phyloP scores from a whole-genome alignment of 345 rosid species.

The Draba incana region DNA sequence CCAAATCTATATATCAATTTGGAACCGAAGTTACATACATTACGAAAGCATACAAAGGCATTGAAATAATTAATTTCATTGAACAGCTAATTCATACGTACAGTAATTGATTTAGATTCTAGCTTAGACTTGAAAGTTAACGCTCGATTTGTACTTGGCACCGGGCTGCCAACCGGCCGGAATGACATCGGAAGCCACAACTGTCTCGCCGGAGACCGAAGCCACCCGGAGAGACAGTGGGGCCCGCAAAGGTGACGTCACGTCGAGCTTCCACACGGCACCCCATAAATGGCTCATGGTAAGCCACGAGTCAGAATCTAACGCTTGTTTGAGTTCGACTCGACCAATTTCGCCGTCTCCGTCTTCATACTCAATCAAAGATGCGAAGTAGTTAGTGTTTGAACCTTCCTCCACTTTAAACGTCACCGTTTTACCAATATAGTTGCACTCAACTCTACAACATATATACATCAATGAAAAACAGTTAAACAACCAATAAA shows the following conservation, averaged over 20 bases:
- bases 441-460: conserved; percentile 61
- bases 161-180: conserved; percentile 66
- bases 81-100: too few species aligned
- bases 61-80: too few species aligned
- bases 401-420: conserved; percentile 62
- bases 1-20: too few species aligned
- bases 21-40: too few species aligned
- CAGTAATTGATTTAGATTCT: not conserved
- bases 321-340: conserved; percentile 53
- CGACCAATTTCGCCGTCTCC: conserved; percentile 59
- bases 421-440: conserved; percentile 42
- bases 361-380: conserved; percentile 45
- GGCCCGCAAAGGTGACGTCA: conserved; percentile 47
- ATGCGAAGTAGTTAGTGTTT: conserved; percentile 56
- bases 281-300: conserved; percentile 65
- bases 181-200: conserved; percentile 52
- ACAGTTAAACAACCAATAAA: not conserved
- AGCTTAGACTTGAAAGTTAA: conserved; percentile 46
- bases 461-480: not conserved
- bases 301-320: conserved; percentile 50
- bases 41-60: too few species aligned
- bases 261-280: conserved; percentile 60
- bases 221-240: conserved; percentile 66
- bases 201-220: conserved; percentile 39
- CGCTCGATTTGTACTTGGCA: conserved; percentile 49